These are phyloP conservation scores for Podila epicladia DNA, from an alignment of 192 early-diverging fungal genomes.

Conservation along the genomic window DNA sequence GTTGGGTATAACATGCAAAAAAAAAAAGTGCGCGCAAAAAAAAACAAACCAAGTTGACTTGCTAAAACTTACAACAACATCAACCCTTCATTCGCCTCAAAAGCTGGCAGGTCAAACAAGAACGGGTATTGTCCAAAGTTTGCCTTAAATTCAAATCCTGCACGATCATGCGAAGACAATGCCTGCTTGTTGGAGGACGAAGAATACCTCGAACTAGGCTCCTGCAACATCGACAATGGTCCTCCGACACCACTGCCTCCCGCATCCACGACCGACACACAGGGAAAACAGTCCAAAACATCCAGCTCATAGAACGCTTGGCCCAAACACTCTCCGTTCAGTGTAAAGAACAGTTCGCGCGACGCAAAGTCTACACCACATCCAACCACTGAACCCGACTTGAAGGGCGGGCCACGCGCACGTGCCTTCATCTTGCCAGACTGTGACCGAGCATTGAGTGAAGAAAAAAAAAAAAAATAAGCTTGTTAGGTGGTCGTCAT, in stretches of 20 bases:
- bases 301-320: conserved; percentile 45
- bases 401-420: conserved; percentile 29
- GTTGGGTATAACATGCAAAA: too few relatives aligned
- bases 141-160: conserved; percentile 47
- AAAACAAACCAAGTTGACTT: too few relatives aligned
- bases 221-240: conserved; percentile 20
- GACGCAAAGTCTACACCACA: conserved; percentile 48
- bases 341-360: conserved; percentile 41
- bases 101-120: conserved; percentile 41
- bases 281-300: conserved; percentile 40
- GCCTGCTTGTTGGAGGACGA: not conserved
- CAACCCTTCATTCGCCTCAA: conserved; percentile 11
- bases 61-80: too few relatives aligned
- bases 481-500: too few relatives aligned
- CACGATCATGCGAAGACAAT: not conserved
- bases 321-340: conserved; percentile 46
- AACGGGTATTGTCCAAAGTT: conserved; percentile 46
- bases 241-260: conserved; percentile 31
- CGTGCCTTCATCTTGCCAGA: conserved; percentile 49
- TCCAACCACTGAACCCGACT: conserved; percentile 34
- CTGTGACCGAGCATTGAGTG: conserved; percentile 31
- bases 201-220: not conserved
- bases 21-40: too few relatives aligned
- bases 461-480: not conserved
- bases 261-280: conserved; percentile 34